phyloP scores from a whole-genome alignment of 2,329 filamentous ascomycete genomes.

The Fusarium sacchari region DNA sequence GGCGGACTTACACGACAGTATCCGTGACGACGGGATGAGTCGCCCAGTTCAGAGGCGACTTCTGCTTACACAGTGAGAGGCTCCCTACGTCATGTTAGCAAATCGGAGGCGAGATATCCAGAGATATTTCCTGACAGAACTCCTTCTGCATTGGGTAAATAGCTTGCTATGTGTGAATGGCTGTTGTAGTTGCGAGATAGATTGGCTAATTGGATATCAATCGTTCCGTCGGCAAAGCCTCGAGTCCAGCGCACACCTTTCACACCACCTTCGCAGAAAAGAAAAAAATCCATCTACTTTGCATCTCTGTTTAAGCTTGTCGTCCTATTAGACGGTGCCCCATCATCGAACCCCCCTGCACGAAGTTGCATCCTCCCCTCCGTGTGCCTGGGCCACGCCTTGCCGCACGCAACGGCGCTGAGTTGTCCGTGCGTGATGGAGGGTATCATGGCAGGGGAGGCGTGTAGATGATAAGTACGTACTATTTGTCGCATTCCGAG shows the following conservation, averaged over 20 bases:
- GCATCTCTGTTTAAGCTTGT: slow-evolving; percentile 25
- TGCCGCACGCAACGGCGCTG: slow-evolving; percentile 40
- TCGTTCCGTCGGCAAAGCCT: slow-evolving; percentile 6
- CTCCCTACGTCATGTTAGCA: slow-evolving; percentile 27
- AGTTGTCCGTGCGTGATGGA: slow-evolving; percentile 49
- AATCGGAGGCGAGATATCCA: slow-evolving; percentile 9
- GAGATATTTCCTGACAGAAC: slow-evolving; percentile 2
- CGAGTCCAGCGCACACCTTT: slow-evolving; percentile 20
- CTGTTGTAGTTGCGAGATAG: neutral
- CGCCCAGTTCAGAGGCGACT: neutral
- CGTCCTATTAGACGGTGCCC: slow-evolving; percentile 55
- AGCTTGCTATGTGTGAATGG: slow-evolving; percentile 13
- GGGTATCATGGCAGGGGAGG: slow-evolving; percentile 37
- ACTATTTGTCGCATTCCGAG: slow-evolving; percentile 4
- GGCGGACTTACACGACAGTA: slow-evolving; percentile 25
- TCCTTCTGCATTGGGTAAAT: slow-evolving; percentile 27
- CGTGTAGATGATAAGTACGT: slow-evolving; percentile 19
- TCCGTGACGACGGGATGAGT: slow-evolving; percentile 5
- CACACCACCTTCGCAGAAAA: slow-evolving; percentile 29
- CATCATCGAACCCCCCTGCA: slow-evolving; percentile 52
- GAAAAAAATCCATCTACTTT: slow-evolving; percentile 26
- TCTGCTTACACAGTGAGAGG: slow-evolving; percentile 17
- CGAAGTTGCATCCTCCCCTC: slow-evolving; percentile 30
- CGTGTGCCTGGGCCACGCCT: slow-evolving; percentile 40
- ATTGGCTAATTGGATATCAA: slow-evolving; percentile 29